Evolutionary conservation across 768 basidiomycete genomes (phyloP).

Genomic region (Suillus clintonianus): DNA sequence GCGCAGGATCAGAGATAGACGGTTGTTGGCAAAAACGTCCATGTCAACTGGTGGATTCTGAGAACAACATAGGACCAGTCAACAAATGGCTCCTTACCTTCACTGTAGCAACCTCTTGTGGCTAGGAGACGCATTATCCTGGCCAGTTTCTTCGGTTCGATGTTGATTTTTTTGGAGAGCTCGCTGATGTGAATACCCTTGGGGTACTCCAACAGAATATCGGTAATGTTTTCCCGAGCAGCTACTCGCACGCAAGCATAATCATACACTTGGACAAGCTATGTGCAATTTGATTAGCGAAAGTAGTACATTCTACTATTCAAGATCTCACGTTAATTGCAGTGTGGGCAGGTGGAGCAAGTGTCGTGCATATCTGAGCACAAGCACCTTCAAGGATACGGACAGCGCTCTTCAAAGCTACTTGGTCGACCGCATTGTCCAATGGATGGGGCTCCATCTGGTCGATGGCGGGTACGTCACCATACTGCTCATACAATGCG

Average conservation of each 20-base stretch:
- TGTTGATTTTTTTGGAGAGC: constrained; percentile 20
- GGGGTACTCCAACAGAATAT: constrained; percentile 28
- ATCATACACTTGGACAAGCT: constrained; percentile 30
- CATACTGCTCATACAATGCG: constrained; percentile 32
- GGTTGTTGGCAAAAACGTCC: constrained; percentile 37
- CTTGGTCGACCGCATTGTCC: constrained; percentile 27
- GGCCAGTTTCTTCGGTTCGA: constrained; percentile 30
- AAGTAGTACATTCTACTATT: neutral
- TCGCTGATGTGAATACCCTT: constrained; percentile 32
- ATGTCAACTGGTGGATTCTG: constrained; percentile 22
- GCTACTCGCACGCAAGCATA: constrained; percentile 30
- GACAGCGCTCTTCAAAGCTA: constrained; percentile 25
- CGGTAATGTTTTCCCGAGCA: constrained; percentile 27
- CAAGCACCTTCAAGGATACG: constrained; percentile 38
- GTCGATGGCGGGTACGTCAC: constrained; percentile 36
- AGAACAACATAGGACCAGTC: neutral
- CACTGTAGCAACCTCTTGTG: constrained; percentile 30
- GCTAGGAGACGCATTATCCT: constrained; percentile 32
- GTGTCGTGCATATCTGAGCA: constrained; percentile 34
- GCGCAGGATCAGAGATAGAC: constrained; percentile 31
- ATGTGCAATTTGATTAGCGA: neutral
- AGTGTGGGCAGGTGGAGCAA: constrained; percentile 36
- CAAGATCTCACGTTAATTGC: constrained; percentile 30
- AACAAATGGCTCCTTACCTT: constrained; percentile 21
- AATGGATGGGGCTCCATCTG: constrained; percentile 35